Conservation (phyloP, 2,329 filamentous ascomycete genomes). For the Alternaria triticina region DNA sequence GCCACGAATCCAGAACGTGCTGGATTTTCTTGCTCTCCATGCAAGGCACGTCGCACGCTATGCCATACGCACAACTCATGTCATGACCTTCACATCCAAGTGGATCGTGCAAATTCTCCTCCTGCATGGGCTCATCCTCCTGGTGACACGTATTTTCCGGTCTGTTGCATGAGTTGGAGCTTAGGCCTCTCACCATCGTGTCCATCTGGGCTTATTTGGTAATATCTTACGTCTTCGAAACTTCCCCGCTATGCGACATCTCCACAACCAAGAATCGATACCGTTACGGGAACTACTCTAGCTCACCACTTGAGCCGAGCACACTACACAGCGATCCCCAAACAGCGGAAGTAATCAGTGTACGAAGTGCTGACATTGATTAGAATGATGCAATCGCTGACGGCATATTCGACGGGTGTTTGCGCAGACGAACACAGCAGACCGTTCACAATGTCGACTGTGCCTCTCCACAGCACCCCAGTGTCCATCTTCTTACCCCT, state of each 20-base stretch:
- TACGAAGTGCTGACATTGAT: background rate
- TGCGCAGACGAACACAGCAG: background rate
- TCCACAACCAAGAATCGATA: conserved; percentile 26
- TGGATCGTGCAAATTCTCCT: conserved; percentile 32
- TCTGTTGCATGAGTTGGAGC: conserved; percentile 27
- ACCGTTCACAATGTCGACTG: background rate
- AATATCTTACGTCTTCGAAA: conserved; percentile 48
- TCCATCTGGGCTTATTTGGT: conserved; percentile 27
- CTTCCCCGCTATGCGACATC: conserved; percentile 44
- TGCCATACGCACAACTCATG: conserved; percentile 1
- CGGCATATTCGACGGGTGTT: background rate
- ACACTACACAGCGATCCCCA: conserved; percentile 8
- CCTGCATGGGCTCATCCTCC: conserved; percentile 14
- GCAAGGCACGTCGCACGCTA: background rate
- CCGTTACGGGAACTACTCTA: conserved; percentile 41
- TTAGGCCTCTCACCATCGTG: conserved; percentile 25
- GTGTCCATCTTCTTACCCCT: background rate
- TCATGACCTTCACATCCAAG: conserved; percentile 10
- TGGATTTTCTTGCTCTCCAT: background rate
- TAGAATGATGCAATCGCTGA: background rate
- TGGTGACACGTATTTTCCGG: conserved; percentile 26
- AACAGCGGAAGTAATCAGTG: background rate
- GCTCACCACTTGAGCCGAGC: conserved; percentile 31
- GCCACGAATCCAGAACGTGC: background rate
- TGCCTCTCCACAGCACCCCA: conserved; percentile 4